phyloP scores from a whole-genome alignment of 345 rosid genomes.

The Hibiscus mutabilis region DNA sequence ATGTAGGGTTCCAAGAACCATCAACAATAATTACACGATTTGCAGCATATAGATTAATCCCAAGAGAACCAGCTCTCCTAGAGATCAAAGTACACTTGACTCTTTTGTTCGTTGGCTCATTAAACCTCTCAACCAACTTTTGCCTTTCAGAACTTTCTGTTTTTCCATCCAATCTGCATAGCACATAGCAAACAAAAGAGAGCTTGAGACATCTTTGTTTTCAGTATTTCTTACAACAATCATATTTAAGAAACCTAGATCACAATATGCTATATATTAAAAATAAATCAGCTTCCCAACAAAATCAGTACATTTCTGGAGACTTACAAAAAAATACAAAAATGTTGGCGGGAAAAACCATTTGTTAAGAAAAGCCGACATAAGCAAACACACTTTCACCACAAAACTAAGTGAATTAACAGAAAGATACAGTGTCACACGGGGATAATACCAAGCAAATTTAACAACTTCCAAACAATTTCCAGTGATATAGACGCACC shows the following conservation, averaged over 20 bases:
- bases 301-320: not conserved
- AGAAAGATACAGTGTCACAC: not conserved
- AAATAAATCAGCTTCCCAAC: slow-evolving; percentile 4
- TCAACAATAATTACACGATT: slow-evolving; percentile 97
- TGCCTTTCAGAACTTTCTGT: slow-evolving; percentile 98
- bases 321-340: not conserved
- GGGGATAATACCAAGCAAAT: not conserved
- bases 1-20: slow-evolving; percentile 99
- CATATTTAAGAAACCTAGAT: no score
- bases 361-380: not conserved
- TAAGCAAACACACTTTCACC: not conserved
- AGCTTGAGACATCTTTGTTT: not conserved
- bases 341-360: not conserved
- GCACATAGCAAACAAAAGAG: slow-evolving; percentile 9
- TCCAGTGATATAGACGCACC: slow-evolving; percentile 42
- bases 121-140: slow-evolving; percentile 85
- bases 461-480: not conserved
- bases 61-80: slow-evolving; percentile 96
- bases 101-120: slow-evolving; percentile 75
- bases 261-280: not conserved
- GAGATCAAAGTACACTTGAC: slow-evolving; percentile 93
- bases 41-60: slow-evolving; percentile 96
- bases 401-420: not conserved
- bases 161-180: slow-evolving; percentile 84
- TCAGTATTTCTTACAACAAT: not conserved